Conservation (phyloP, 2,329 filamentous ascomycete genomes). For the Huntiella bhutanensis region DNA sequence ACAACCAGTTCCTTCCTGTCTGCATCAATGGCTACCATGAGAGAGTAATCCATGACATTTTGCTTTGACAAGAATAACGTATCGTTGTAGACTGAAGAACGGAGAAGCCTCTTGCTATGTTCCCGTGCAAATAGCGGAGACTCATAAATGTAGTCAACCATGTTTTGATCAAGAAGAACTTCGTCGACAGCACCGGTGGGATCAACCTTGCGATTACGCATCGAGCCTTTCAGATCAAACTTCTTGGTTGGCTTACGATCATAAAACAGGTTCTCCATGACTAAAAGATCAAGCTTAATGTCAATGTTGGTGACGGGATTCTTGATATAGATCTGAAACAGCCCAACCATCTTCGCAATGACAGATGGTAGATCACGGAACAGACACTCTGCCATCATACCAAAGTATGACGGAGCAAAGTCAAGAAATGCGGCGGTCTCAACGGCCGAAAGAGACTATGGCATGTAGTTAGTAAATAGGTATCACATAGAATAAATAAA, state of each 20-base stretch:
- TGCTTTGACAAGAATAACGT: constrained; percentile 86
- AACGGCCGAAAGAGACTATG: constrained; percentile 64
- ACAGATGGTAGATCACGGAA: constrained; percentile 92
- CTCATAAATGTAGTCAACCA: constrained; percentile 98
- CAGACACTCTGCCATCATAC: constrained; percentile 87
- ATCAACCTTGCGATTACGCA: constrained; percentile 95
- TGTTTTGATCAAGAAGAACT: constrained; percentile 91
- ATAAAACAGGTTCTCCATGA: constrained; percentile 98
- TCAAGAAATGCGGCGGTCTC: constrained; percentile 87
- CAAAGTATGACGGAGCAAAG: constrained; percentile 93
- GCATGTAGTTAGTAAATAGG: not conserved
- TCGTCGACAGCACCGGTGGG: constrained; percentile 91
- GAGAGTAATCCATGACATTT: constrained; percentile 96
- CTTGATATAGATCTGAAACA: constrained; percentile 95
- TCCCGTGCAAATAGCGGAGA: constrained; percentile 88
- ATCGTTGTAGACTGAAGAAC: constrained; percentile 90
- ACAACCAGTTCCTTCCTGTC: constrained; percentile 77
- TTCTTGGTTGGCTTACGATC: constrained; percentile 77
- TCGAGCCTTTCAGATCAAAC: constrained; percentile 92
- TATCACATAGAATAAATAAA: not conserved
- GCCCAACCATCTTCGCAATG: constrained; percentile 97
- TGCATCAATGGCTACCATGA: constrained; percentile 97
- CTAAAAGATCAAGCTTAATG: constrained; percentile 79
- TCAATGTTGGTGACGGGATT: constrained; percentile 81
- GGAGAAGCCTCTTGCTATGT: constrained; percentile 83